Conservation (phyloP, 495 filamentous ascomycete genomes). For the Neurospora cerealis region DNA sequence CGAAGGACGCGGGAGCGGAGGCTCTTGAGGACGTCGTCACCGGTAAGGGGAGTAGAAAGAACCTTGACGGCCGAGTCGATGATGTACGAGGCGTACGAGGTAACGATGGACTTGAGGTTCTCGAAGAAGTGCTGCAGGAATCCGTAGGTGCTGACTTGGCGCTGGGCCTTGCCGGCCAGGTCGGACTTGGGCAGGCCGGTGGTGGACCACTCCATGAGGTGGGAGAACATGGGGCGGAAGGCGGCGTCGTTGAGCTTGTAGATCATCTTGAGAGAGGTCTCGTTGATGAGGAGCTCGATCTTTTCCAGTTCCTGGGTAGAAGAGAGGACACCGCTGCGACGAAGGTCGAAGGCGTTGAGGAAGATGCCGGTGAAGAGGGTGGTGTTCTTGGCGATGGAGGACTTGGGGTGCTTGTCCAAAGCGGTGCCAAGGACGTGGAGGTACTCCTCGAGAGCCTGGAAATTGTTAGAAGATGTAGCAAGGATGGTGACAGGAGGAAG, state of each 20-base stretch:
- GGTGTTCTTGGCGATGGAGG: slow-evolving; percentile 58
- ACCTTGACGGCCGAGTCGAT: slow-evolving; percentile 60
- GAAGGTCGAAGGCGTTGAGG: slow-evolving; percentile 61
- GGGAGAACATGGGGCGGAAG: slow-evolving; percentile 86
- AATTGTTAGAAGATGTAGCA: not conserved
- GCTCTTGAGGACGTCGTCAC: slow-evolving; percentile 40
- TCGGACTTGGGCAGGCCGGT: slow-evolving; percentile 51
- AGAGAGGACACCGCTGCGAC: slow-evolving; percentile 34
- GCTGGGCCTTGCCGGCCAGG: slow-evolving; percentile 37
- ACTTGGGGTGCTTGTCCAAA: slow-evolving; percentile 69
- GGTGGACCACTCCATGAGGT: slow-evolving; percentile 69
- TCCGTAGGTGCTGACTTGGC: slow-evolving; percentile 60
- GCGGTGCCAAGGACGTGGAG: slow-evolving; percentile 54
- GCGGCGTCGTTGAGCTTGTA: slow-evolving; percentile 94
- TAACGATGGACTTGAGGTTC: slow-evolving; percentile 86
- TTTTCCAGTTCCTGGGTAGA: slow-evolving; percentile 19
- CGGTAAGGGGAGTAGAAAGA: slow-evolving; percentile 33
- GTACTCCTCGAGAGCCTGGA: slow-evolving; percentile 54
- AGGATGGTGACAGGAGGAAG: not conserved
- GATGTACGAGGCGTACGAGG: slow-evolving; percentile 78
- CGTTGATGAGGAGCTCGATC: slow-evolving; percentile 55
- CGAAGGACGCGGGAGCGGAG: slow-evolving; percentile 55
- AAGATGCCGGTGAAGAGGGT: slow-evolving; percentile 58
- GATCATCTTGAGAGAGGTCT: slow-evolving; percentile 73
- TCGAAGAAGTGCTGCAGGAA: slow-evolving; percentile 73